phyloP scores from a whole-genome alignment of 2,329 filamentous ascomycete species.

The Ophiosphaerella korrae region DNA sequence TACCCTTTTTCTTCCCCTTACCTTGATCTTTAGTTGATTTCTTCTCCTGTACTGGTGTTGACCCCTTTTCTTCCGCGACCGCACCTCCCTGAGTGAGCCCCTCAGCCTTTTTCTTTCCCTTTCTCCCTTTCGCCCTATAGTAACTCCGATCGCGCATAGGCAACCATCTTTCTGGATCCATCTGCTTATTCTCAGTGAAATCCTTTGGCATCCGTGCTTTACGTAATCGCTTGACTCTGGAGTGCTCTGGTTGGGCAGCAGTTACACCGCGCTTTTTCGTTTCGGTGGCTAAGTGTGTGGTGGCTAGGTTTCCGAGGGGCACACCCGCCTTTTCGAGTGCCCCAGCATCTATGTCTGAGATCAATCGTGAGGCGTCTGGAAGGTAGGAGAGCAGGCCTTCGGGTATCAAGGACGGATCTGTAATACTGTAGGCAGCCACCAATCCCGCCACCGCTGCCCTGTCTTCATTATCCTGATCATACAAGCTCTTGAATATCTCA shows the following conservation, averaged over 20 bases:
- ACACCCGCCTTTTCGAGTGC: slow-evolving; percentile 71
- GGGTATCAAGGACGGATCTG: slow-evolving; percentile 62
- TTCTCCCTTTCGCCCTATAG: slow-evolving; percentile 89
- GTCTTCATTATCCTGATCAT: slow-evolving; percentile 69
- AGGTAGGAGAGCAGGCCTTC: slow-evolving; percentile 61
- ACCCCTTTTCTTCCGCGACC: slow-evolving; percentile 68
- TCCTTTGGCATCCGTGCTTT: slow-evolving; percentile 71
- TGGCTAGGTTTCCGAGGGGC: slow-evolving; percentile 48
- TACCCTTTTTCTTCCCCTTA: slow-evolving; percentile 44
- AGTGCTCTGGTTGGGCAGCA: slow-evolving; percentile 48
- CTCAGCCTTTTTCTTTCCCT: slow-evolving; percentile 77
- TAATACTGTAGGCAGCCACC: slow-evolving; percentile 78
- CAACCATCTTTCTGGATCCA: slow-evolving; percentile 92
- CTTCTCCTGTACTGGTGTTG: slow-evolving; percentile 37
- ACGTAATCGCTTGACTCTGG: slow-evolving; percentile 63
- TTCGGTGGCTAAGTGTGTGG: slow-evolving; percentile 43
- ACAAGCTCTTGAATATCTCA: slow-evolving; percentile 77
- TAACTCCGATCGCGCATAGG: slow-evolving; percentile 86
- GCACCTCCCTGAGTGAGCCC: slow-evolving; percentile 83
- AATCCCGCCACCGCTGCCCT: slow-evolving; percentile 77
- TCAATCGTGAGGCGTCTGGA: slow-evolving; percentile 66
- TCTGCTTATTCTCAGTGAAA: slow-evolving; percentile 76
- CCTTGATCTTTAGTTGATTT: slow-evolving; percentile 40
- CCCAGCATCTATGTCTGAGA: slow-evolving; percentile 64
- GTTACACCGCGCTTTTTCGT: slow-evolving; percentile 44